These are phyloP conservation scores for Eucalyptus urophylla DNA, from an alignment of 345 rosid genomes.

Conservation along the genomic window DNA sequence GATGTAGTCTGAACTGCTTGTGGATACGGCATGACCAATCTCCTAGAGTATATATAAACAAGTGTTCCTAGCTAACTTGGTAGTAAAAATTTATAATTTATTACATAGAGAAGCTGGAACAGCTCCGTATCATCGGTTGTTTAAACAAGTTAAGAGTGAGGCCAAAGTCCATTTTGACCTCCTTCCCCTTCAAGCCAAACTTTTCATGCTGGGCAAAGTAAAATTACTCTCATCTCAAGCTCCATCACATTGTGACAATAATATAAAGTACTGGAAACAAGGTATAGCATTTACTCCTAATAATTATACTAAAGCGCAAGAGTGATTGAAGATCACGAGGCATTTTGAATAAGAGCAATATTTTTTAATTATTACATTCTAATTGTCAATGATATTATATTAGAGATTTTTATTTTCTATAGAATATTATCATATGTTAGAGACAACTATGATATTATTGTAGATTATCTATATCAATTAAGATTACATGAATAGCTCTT, in stretches of 20 bases:
- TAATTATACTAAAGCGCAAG: background rate
- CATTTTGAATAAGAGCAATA: background rate
- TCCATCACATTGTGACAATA: background rate
- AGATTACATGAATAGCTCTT: too few relatives aligned
- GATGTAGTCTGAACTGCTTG: background rate
- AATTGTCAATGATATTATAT: too few relatives aligned
- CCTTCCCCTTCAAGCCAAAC: conserved; percentile 22
- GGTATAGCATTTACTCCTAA: background rate
- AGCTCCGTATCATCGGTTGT: conserved; percentile 14
- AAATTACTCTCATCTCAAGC: background rate
- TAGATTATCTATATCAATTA: background rate
- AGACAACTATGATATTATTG: background rate
- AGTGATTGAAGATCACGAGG: background rate
- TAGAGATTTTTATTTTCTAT: background rate
- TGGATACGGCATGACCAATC: background rate
- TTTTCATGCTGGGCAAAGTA: background rate
- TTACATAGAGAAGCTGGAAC: background rate
- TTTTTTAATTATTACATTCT: background rate
- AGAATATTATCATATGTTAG: background rate
- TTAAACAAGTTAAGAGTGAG: conserved; percentile 64
- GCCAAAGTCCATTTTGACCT: conserved; percentile 50
- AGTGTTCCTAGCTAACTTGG: background rate
- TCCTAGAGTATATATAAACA: background rate
- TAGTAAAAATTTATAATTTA: background rate
- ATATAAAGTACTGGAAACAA: background rate